phyloP scores from a whole-genome alignment of 345 rosid species.

The Eucalyptus sp. region DNA sequence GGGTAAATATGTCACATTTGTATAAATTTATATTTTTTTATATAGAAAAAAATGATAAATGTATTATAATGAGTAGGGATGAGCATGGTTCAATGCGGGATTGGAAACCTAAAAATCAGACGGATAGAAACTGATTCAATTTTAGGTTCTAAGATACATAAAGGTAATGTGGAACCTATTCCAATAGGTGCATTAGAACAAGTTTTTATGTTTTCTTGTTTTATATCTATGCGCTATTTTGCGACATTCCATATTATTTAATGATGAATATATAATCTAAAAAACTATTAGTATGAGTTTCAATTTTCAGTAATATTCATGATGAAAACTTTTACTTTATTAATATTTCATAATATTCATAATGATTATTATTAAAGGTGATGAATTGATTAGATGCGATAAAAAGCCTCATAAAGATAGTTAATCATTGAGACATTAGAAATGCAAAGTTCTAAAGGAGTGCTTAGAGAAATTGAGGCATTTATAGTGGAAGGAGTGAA shows the following conservation, averaged over 20 bases:
- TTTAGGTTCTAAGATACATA: accelerated
- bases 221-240: accelerated
- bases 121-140: accelerated
- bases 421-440: no score
- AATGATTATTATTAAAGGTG: no score
- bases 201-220: no score
- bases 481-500: no score
- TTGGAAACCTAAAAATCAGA: accelerated
- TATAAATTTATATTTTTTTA: no score
- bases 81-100: accelerated
- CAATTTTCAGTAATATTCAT: accelerated
- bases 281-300: no score
- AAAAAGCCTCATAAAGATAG: accelerated
- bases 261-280: accelerated
- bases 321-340: no score
- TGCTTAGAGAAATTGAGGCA: no score
- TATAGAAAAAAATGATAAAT: no score
- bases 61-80: accelerated
- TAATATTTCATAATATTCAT: no score
- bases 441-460: no score
- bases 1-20: background rate
- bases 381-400: no score
- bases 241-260: accelerated
- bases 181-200: accelerated
- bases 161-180: accelerated